Evolutionary conservation across 495 filamentous ascomycete species (phyloP).

Genomic region (Penicillium canescens): DNA sequence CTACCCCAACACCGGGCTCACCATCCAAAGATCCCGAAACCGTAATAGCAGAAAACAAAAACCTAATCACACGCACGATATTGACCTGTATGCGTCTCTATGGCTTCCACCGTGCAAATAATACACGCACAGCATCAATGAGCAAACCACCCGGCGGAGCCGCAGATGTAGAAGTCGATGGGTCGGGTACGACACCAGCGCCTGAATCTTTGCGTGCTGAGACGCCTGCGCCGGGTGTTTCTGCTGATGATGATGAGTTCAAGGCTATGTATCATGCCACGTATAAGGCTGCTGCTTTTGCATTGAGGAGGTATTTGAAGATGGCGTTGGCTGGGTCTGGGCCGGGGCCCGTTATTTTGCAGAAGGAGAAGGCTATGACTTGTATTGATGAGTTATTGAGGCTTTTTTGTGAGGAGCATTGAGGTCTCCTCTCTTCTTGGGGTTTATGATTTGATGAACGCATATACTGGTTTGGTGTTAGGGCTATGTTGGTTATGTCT

Average conservation of each 20-base stretch:
- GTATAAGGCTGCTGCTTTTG: conserved; percentile 60
- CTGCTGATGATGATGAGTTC: conserved; percentile 58
- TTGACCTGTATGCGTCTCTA: conserved; percentile 67
- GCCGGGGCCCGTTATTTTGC: conserved; percentile 26
- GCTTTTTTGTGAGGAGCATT: conserved; percentile 48
- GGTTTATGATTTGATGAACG: conserved; percentile 19
- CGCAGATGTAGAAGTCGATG: conserved; percentile 19
- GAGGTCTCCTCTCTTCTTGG: background rate
- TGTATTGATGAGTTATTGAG: conserved; percentile 47
- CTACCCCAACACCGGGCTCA: conserved; percentile 13
- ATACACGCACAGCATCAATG: conserved; percentile 21
- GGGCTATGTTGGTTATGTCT: background rate
- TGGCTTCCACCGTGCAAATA: conserved; percentile 52
- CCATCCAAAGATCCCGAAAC: conserved; percentile 32
- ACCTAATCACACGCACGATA: conserved; percentile 46
- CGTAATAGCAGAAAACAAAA: conserved; percentile 43
- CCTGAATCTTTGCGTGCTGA: conserved; percentile 20
- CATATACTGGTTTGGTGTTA: background rate
- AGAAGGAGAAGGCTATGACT: conserved; percentile 46
- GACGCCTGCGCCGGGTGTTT: conserved; percentile 19
- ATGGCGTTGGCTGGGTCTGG: conserved; percentile 9
- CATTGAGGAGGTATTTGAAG: conserved; percentile 52
- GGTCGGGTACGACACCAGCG: conserved; percentile 6
- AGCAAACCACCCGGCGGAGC: conserved; percentile 14
- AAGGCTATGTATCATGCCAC: conserved; percentile 67